Percentiles rank a stretch among this genome's conserved stretches.
Conservation (phyloP, 23 red algal genomes). For the Cyanidiococcus yangmingshanensis region DNA sequence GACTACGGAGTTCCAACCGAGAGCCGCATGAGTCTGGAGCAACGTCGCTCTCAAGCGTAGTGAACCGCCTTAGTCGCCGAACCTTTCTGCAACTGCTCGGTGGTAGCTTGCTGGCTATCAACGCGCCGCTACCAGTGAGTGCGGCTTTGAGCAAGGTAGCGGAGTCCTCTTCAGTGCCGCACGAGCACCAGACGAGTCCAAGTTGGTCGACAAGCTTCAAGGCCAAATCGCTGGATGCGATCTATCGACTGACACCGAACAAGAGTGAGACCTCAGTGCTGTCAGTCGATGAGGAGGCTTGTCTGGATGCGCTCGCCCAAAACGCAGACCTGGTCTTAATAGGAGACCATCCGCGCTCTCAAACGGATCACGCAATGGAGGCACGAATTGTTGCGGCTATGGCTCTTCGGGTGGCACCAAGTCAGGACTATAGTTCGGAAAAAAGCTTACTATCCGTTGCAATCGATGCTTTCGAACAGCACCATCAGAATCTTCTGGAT, state of each 20-base stretch:
- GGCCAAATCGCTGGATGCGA: neutral
- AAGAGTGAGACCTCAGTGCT: neutral
- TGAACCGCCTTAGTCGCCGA: neutral
- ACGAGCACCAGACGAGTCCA: neutral
- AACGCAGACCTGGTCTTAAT: constrained; percentile 4
- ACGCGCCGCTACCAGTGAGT: neutral
- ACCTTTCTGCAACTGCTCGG: neutral
- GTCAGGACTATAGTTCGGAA: neutral
- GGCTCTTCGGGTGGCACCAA: neutral
- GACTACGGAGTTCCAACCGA: too few relatives aligned
- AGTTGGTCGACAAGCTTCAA: neutral
- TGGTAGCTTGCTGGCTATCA: neutral
- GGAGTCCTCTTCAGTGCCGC: neutral
- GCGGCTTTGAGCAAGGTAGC: neutral
- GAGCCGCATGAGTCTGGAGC: too few relatives aligned
- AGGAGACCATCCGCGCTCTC: neutral
- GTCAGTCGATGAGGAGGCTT: neutral
- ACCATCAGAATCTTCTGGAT: constrained; percentile 40
- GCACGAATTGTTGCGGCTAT: neutral
- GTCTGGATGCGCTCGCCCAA: neutral
- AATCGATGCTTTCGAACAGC: constrained; percentile 40
- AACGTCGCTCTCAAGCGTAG: too few relatives aligned
- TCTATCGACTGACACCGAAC: neutral
- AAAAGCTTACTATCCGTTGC: constrained; percentile 27
- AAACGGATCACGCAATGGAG: constrained; percentile 4